Conservation (phyloP, 176 grass and related monocot genomes). For the Eleusine indica region DNA sequence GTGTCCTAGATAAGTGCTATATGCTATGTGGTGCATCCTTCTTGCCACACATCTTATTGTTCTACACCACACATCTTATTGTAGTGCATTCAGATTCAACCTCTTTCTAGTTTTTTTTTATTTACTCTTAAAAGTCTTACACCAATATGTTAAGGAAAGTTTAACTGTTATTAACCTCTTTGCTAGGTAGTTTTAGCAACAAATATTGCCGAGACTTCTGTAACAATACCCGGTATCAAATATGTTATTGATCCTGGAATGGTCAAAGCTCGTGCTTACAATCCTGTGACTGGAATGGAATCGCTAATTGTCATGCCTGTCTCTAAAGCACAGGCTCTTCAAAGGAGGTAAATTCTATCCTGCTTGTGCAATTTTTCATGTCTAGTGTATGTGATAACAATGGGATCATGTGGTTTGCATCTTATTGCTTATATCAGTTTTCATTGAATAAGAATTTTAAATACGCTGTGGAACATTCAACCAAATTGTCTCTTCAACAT, state of each 20-base stretch:
- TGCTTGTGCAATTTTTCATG: constrained; percentile 19
- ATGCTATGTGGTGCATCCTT: background rate
- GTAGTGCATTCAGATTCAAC: constrained; percentile 19
- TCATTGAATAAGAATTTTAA: background rate
- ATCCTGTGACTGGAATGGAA: constrained; percentile 94
- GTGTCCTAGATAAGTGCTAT: background rate
- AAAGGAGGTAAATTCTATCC: constrained; percentile 65
- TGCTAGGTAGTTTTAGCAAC: constrained; percentile 91
- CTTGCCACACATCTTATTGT: background rate
- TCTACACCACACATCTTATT: constrained; percentile 2
- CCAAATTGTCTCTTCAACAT: background rate
- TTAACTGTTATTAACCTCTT: constrained; percentile 7
- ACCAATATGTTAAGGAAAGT: background rate
- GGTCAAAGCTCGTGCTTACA: constrained; percentile 96
- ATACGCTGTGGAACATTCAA: background rate
- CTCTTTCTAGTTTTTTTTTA: constrained; percentile 2
- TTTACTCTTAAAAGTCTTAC: constrained; percentile 1
- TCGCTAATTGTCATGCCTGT: constrained; percentile 84
- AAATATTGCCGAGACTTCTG: constrained; percentile 97
- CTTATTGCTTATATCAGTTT: constrained; percentile 14
- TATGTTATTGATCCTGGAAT: constrained; percentile 95
- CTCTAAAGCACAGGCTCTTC: constrained; percentile 95
- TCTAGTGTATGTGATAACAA: background rate
- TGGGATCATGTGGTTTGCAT: background rate
- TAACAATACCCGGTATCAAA: constrained; percentile 98